Conservation (phyloP, 2,329 filamentous ascomycete species). For the Aspergillus persii region DNA sequence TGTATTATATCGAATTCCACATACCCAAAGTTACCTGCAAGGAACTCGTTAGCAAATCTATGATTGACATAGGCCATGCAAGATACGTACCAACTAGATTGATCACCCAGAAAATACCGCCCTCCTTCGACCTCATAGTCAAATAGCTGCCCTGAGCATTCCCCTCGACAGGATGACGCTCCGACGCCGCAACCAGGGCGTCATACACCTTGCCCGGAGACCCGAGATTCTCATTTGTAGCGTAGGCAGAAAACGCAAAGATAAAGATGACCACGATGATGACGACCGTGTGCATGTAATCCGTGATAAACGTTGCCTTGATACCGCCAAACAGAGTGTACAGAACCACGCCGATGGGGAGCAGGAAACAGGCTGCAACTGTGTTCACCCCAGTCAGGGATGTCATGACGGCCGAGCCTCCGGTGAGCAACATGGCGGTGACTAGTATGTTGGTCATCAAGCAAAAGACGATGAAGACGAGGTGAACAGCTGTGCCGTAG, state of each 20-base stretch:
- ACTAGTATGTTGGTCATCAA: conserved; percentile 84
- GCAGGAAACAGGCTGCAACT: conserved; percentile 77
- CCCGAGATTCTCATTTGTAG: conserved; percentile 68
- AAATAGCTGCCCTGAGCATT: conserved; percentile 81
- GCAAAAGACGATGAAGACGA: conserved; percentile 78
- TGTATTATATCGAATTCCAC: background rate
- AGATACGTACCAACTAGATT: conserved; percentile 82
- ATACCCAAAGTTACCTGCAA: conserved; percentile 30
- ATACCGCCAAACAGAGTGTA: conserved; percentile 76
- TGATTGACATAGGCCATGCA: background rate
- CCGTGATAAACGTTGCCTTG: conserved; percentile 83
- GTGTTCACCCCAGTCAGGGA: conserved; percentile 72
- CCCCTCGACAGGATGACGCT: conserved; percentile 70
- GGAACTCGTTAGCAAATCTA: background rate
- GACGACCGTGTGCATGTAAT: conserved; percentile 78
- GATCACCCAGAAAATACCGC: conserved; percentile 87
- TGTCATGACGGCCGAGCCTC: conserved; percentile 72
- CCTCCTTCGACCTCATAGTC: conserved; percentile 78
- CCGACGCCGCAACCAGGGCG: conserved; percentile 66
- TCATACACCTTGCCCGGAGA: conserved; percentile 78
- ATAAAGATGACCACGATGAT: conserved; percentile 77
- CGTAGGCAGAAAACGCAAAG: conserved; percentile 80
- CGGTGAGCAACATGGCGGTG: conserved; percentile 83
- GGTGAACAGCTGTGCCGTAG: conserved; percentile 70
- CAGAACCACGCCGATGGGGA: conserved; percentile 75